Conservation (phyloP, 345 rosid species). For the thale cress (Arabidopsis thaliana) region DNA sequence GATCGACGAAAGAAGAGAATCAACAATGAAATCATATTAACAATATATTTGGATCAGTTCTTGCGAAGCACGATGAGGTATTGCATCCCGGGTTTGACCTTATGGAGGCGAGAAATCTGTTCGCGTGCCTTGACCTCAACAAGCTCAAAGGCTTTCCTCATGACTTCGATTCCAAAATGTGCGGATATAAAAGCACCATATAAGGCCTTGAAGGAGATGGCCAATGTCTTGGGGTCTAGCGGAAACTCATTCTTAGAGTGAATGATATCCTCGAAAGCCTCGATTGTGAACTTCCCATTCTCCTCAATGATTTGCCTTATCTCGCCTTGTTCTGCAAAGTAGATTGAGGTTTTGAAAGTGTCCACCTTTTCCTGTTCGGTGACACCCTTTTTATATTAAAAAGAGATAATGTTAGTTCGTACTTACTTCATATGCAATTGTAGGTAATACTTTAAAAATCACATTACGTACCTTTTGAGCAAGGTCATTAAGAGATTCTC, state of each 20-base stretch:
- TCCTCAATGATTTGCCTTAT: neutral
- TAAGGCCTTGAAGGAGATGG: slow-evolving; percentile 5
- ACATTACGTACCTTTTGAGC: slow-evolving; percentile 21
- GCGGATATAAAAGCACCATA: slow-evolving; percentile 15
- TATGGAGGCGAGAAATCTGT: slow-evolving; percentile 13
- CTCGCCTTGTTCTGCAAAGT: slow-evolving; percentile 17
- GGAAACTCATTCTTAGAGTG: slow-evolving; percentile 18
- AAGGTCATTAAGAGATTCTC: slow-evolving; percentile 7
- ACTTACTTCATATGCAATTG: neutral
- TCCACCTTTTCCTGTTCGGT: slow-evolving; percentile 19
- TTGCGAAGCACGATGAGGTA: slow-evolving; percentile 30
- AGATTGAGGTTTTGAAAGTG: slow-evolving; percentile 22
- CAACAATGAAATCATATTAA: no score
- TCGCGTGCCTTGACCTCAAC: slow-evolving; percentile 20
- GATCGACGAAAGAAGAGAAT: no score
- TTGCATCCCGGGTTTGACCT: slow-evolving; percentile 31
- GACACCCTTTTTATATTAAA: neutral
- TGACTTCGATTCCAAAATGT: neutral
- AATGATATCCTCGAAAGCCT: slow-evolving; percentile 27
- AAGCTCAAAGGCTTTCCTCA: slow-evolving; percentile 24
- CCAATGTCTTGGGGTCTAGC: slow-evolving; percentile 20
- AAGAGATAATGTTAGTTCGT: neutral
- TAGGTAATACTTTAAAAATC: neutral
- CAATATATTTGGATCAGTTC: slow-evolving; percentile 14
- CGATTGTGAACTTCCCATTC: slow-evolving; percentile 16